Conservation (phyloP, 1,139 yeast species). For the Hemisphaericaspora subhashii region DNA sequence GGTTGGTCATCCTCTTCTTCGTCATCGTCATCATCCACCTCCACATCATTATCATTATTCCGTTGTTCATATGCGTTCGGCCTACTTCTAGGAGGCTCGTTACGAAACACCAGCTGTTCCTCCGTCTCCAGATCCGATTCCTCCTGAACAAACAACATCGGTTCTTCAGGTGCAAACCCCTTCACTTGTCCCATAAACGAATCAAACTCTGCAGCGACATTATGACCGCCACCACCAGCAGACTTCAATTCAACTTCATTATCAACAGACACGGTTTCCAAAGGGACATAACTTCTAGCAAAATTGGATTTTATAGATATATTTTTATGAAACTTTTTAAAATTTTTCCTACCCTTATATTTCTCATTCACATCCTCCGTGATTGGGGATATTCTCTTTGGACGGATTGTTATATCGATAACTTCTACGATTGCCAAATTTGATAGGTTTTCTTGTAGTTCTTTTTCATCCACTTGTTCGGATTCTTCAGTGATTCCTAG, state of each 20-base stretch:
- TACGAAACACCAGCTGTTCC: too few species aligned
- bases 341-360: conserved; percentile 32
- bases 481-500: conserved; percentile 24
- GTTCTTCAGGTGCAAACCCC: conserved; percentile 14
- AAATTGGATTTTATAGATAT: conserved; percentile 22
- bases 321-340: conserved; percentile 36
- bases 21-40: conserved; percentile 29
- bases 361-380: conserved; percentile 1
- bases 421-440: conserved; percentile 39
- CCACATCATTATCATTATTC: conserved; percentile 12
- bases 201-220: conserved; percentile 24
- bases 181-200: conserved; percentile 28
- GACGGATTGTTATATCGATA: conserved; percentile 22
- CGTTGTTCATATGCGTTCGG: not conserved
- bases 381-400: conserved; percentile 9
- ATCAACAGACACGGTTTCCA: conserved; percentile 20
- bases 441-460: conserved; percentile 14
- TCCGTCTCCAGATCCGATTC: conserved; percentile 12
- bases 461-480: conserved; percentile 15
- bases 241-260: conserved; percentile 9
- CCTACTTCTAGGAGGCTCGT: not conserved
- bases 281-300: conserved; percentile 27
- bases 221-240: not conserved
- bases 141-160: conserved; percentile 22
- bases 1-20: conserved; percentile 39